Base-by-base conservation (phyloP, 2,329 filamentous ascomycete species). In the Sordariomycetes sp. region DNA sequence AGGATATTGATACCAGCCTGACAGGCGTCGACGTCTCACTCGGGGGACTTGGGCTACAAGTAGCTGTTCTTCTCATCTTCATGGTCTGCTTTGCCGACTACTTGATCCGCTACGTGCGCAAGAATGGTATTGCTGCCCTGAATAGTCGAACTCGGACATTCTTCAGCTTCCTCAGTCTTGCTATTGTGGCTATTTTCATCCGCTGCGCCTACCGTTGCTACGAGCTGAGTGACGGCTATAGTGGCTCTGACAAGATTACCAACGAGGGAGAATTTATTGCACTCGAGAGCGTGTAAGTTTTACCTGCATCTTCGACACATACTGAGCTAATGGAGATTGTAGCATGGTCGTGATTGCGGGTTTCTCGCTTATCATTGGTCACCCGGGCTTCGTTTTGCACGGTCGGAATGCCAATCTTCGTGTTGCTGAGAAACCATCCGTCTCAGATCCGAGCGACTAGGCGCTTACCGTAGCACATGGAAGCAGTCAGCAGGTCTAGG, bases 201-300 rank as follows among this genome's bases (percentile, higher is more conserved):
- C 59, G 75, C 17, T 75, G 67, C 32, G 63, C 69, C 19, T 80
- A 75, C 45, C 66, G 75, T 29, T 70, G 77, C 20, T 68, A 65
- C 0, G 75, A 80, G 55, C 48, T 80, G 37, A 64, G 63, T 29
- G 59, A 70, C 20, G 74, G 75, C 3, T 79, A 72, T 56, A 56
- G 17, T 47, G 75, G 42, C 66, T 72, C 36, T n/a, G 47, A 58
- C 2, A 51, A 81, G 40, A 72, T 80, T 35, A 54, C 53, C 36
- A 55, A 75, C 24, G 59, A 77, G 53, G 44, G 51, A 1, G 52
- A 65, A 4, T 75, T 76, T 40, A 70, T 75, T 39, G 58, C 56
- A 1, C 54, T 76, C 4, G 72, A 76, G 58, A 67, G 67, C 11
- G 18, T 12, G 30, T 32, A 21, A 32, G 30, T 32, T 21, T 15